A percentile compares a stretch with the other conserved stretches of the same genome.
phyloP scores from a whole-genome alignment of 23 red algal species.

The Gracilaria gracilis region DNA sequence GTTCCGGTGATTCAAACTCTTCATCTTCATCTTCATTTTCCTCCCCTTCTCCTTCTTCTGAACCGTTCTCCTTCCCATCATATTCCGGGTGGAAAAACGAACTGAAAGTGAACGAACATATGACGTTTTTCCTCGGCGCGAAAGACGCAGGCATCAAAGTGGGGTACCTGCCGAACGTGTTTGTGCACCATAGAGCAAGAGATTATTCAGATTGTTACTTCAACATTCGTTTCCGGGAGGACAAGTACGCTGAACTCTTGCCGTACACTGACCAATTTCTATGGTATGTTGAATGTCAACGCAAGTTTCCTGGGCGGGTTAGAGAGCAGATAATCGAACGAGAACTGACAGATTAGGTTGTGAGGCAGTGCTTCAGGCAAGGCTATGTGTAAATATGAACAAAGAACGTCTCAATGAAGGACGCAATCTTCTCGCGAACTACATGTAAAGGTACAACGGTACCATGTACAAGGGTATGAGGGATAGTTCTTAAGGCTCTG shows the following conservation, averaged over 20 bases:
- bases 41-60: slow-evolving; percentile 9
- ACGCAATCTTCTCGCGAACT: too few relatives aligned
- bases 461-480: too few relatives aligned
- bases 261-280: slow-evolving; percentile 59
- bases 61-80: slow-evolving; percentile 4
- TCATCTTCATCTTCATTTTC: slow-evolving; percentile 51
- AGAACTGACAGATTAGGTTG: slow-evolving; percentile 27
- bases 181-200: slow-evolving; percentile 49
- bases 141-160: slow-evolving; percentile 43
- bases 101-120: slow-evolving; percentile 67
- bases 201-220: slow-evolving; percentile 67
- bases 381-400: neutral
- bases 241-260: slow-evolving; percentile 45
- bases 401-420: too few relatives aligned
- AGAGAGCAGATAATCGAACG: slow-evolving; percentile 31
- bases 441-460: too few relatives aligned
- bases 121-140: slow-evolving; percentile 61
- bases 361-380: neutral
- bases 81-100: slow-evolving; percentile 32
- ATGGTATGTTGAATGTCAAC: slow-evolving; percentile 43
- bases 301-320: slow-evolving; percentile 29
- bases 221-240: slow-evolving; percentile 52
- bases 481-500: too few relatives aligned
- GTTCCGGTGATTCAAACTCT: slow-evolving; percentile 49
- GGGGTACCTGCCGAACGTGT: slow-evolving; percentile 62